Conservation (phyloP, 768 basidiomycete species). For the Lactarius deliciosus region DNA sequence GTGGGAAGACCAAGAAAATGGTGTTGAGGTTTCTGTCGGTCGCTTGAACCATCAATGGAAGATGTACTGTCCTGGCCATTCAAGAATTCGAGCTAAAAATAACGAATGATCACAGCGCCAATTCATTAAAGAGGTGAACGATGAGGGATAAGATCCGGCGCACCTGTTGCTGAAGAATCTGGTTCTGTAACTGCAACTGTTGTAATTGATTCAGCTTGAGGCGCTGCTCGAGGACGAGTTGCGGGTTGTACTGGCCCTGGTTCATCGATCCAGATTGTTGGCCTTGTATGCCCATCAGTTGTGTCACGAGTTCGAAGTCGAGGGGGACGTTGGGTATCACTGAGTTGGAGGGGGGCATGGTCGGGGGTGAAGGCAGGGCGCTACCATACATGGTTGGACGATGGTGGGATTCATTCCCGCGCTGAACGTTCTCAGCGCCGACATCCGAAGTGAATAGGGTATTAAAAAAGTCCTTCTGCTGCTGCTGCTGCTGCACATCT, state of each 20-base stretch:
- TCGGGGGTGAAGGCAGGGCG: slow-evolving; percentile 22
- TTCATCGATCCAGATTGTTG: slow-evolving; percentile 30
- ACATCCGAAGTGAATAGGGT: slow-evolving; percentile 33
- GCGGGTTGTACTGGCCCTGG: slow-evolving; percentile 39
- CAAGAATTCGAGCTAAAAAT: slow-evolving; percentile 35
- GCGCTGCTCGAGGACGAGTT: slow-evolving; percentile 69
- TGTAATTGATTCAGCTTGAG: slow-evolving; percentile 76
- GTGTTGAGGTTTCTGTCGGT: slow-evolving; percentile 31
- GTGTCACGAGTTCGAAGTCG: slow-evolving; percentile 50
- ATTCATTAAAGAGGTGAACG: not conserved
- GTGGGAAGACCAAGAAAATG: slow-evolving; percentile 56
- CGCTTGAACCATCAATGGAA: slow-evolving; percentile 34
- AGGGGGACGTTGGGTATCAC: slow-evolving; percentile 33
- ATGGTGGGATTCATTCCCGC: slow-evolving; percentile 29
- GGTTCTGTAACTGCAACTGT: slow-evolving; percentile 74
- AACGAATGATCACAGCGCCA: slow-evolving; percentile 5
- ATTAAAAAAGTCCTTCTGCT: slow-evolving; percentile 35
- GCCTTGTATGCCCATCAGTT: slow-evolving; percentile 51
- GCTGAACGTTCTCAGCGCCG: slow-evolving; percentile 22
- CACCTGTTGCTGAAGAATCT: slow-evolving; percentile 90
- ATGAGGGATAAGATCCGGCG: slow-evolving; percentile 31
- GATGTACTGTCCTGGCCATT: slow-evolving; percentile 39
- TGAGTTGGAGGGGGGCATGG: slow-evolving; percentile 28
- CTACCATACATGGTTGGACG: slow-evolving; percentile 27
- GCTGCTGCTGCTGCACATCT: slow-evolving; percentile 23